Evolutionary conservation across 169 alveolate genomes (phyloP).

Genomic region (Plasmodium chabaudi): DNA sequence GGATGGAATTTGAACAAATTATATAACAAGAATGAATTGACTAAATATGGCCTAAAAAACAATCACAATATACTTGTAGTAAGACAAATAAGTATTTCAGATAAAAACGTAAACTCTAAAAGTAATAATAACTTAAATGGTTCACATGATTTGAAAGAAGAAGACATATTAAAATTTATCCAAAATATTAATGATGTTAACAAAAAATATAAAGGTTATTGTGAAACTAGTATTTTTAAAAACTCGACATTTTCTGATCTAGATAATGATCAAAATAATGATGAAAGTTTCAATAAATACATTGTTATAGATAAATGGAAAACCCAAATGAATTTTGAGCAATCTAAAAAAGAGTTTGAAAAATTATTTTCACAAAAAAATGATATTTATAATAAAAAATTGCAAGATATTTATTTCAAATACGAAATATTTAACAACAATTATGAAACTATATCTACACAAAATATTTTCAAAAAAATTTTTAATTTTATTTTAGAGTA

Average conservation of each 20-base stretch:
- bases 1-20: constrained; percentile 69
- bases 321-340: constrained; percentile 48
- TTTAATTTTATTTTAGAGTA: constrained; percentile 21
- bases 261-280: constrained; percentile 20
- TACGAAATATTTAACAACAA: constrained; percentile 50
- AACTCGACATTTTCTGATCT: constrained; percentile 41
- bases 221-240: constrained; percentile 67
- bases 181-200: constrained; percentile 31
- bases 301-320: constrained; percentile 71
- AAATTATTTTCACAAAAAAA: constrained; percentile 50
- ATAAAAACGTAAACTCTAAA: not conserved
- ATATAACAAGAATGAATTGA: constrained; percentile 50
- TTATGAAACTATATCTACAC: constrained; percentile 58
- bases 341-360: constrained; percentile 56
- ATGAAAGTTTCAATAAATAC: constrained; percentile 62
- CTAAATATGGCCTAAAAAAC: constrained; percentile 16
- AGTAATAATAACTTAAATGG: not conserved
- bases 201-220: constrained; percentile 48
- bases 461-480: constrained; percentile 43
- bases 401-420: constrained; percentile 42
- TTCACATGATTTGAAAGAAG: constrained; percentile 30
- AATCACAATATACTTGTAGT: constrained; percentile 56
- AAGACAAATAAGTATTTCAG: constrained; percentile 56
- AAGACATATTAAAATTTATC: constrained; percentile 41
- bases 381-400: constrained; percentile 52